Base-by-base conservation (phyloP, 2,329 filamentous ascomycete species). In the Apiospora arundinis region DNA sequence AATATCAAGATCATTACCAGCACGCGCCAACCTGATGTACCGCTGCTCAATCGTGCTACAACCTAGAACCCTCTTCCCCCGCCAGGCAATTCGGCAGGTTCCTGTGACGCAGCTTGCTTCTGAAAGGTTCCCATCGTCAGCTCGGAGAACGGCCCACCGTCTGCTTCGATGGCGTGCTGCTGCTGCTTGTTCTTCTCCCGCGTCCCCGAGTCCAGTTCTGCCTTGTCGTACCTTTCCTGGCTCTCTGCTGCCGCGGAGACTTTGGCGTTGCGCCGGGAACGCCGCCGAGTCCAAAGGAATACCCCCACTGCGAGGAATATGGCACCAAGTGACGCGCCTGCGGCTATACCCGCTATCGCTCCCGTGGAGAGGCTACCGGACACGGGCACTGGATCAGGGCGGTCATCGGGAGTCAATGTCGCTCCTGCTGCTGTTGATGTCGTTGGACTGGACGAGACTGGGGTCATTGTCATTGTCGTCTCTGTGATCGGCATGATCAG, bases 231-330 rank as follows among this genome's bases (percentile, higher is more conserved):
- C 7, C 25, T 8, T 2, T 7, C 4, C 8, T 11, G 46, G 11
- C 8, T 23, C n/a, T 49, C 46, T 2, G 8, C 46, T 23, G 46
- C 21, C 21, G n/a, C n/a, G 6, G 5, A 23, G 2, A 0, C 1
- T 7, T 49, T 9, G 0, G 21, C 7, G 1, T 7, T 4, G 1
- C n/a, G 7, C 21, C 9, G n/a, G 11, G 21, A 1, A 23, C 21
- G 7, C 4, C 46, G n/a, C 18, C 45, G 18, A 9, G 4, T 1
- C 46, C 46, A 49, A 3, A 49, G 46, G 8, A 49, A 23, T 9
- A 23, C 5, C 3, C n/a, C n/a, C n/a, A 7, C 21, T 2, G 8
- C 6, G n/a, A 23, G 46, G 6, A 18, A 48, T 21, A 48, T 23
- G 18, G 18, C 18, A 48, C 45, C 45, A 7, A n/a, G 45, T 1